These are phyloP conservation scores for Cephalotrichum gorgonifer DNA, from an alignment of 2,329 filamentous ascomycete species.

Conservation along the genomic window DNA sequence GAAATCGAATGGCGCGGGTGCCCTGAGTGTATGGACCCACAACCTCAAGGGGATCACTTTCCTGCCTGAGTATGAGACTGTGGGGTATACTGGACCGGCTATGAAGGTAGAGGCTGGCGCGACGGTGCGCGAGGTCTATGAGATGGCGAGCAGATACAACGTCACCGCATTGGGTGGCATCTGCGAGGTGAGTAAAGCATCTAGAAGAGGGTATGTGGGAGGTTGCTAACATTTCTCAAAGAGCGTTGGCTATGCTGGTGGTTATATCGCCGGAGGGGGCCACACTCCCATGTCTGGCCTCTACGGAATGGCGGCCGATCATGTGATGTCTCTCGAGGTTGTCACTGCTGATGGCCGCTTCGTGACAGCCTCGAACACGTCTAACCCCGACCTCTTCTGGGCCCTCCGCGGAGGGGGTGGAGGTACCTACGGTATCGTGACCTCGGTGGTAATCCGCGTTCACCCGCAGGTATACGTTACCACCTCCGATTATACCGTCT, in stretches of 20 bases:
- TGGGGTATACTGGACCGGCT: conserved; percentile 30
- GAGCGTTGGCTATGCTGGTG: conserved; percentile 47
- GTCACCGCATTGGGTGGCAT: conserved; percentile 42
- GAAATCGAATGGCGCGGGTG: conserved; percentile 21
- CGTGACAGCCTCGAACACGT: conserved; percentile 30
- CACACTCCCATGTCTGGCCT: conserved; percentile 39
- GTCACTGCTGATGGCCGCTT: conserved; percentile 37
- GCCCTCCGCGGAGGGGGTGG: conserved; percentile 49
- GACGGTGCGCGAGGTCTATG: conserved; percentile 40
- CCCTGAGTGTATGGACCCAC: conserved; percentile 27
- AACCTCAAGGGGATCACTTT: conserved; percentile 22
- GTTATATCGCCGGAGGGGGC: conserved; percentile 51
- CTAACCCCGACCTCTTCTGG: conserved; percentile 52
- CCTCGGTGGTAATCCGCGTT: conserved; percentile 41
- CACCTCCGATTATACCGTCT: conserved; percentile 12
- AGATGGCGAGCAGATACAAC: conserved; percentile 31
- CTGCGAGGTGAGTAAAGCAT: conserved; percentile 27
- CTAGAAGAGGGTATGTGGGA: neutral
- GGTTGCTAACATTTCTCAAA: conserved; percentile 1
- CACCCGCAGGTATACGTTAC: conserved; percentile 31
- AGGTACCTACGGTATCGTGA: conserved; percentile 47
- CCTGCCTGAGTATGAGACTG: conserved; percentile 11
- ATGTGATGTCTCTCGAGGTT: conserved; percentile 44
- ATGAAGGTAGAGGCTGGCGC: conserved; percentile 46
- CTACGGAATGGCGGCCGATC: conserved; percentile 51